phyloP scores from a whole-genome alignment of 352 stramenopile genomes.

The Peronospora belbahrii region DNA sequence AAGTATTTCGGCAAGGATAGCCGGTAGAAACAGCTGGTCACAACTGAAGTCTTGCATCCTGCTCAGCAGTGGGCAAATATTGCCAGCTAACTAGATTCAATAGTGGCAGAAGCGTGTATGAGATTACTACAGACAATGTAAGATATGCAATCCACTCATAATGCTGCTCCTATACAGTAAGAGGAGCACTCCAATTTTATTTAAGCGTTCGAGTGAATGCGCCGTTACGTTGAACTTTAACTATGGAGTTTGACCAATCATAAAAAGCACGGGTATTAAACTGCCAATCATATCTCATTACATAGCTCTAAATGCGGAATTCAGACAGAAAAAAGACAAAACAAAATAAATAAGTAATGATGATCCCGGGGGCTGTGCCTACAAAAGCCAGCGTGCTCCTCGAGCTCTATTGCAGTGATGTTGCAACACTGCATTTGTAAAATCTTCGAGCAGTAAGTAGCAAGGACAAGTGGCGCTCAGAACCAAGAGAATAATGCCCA shows the following conservation, averaged over 20 bases:
- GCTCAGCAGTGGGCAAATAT: conserved; percentile 6
- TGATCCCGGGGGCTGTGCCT: no score
- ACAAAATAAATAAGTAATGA: no score
- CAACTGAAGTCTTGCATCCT: conserved; percentile 3
- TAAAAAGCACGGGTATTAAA: no score
- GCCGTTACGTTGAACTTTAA: conserved; percentile 14
- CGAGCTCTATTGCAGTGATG: neutral
- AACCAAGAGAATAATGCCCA: conserved; percentile 18
- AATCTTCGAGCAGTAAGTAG: conserved; percentile 17
- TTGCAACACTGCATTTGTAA: conserved; percentile 19
- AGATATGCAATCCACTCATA: neutral
- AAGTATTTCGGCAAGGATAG: conserved; percentile 5
- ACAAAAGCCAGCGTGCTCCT: conserved; percentile 18
- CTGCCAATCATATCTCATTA: no score
- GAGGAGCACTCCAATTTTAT: conserved; percentile 9
- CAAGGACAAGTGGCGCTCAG: conserved; percentile 4
- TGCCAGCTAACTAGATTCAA: conserved; percentile 7
- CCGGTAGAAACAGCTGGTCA: neutral
- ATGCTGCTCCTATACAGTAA: conserved; percentile 1
- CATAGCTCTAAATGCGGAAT: no score
- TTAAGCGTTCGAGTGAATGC: neutral
- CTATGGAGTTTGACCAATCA: conserved; percentile 3
- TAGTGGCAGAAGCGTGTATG: neutral
- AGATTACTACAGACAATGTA: neutral
- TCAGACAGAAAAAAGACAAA: no score